These are phyloP conservation scores for Phialophora tarda DNA, from an alignment of 2,329 filamentous ascomycete species.

Conservation along the genomic window DNA sequence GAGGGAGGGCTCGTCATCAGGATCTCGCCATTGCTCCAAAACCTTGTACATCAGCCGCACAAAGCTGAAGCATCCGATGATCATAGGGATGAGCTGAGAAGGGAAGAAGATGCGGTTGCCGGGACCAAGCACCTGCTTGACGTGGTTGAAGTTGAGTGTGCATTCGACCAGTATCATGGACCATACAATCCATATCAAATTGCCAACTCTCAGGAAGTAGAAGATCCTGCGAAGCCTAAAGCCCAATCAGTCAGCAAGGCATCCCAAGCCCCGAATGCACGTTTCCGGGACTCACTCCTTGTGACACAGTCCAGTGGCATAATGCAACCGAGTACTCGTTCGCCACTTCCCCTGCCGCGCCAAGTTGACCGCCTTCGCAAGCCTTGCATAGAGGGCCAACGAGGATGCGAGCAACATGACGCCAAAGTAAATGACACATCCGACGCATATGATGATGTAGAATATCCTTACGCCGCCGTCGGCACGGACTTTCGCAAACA, in stretches of 20 bases:
- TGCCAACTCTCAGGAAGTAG: constrained; percentile 24
- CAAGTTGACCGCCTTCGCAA: constrained; percentile 13
- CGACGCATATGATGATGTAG: constrained; percentile 28
- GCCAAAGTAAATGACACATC: constrained; percentile 23
- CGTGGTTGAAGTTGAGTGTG: constrained; percentile 29
- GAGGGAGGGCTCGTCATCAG: constrained; percentile 29
- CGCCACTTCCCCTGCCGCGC: constrained; percentile 19
- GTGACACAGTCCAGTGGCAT: constrained; percentile 25
- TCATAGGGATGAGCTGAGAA: constrained; percentile 28
- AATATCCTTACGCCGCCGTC: constrained; percentile 26
- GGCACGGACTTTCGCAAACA: constrained; percentile 28
- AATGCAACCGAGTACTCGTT: constrained; percentile 30
- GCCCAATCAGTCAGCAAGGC: neutral
- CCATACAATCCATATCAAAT: constrained; percentile 26
- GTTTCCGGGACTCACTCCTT: constrained; percentile 20
- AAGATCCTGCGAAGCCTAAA: constrained; percentile 23
- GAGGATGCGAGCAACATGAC: constrained; percentile 20
- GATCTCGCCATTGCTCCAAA: constrained; percentile 27
- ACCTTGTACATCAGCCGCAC: constrained; percentile 25
- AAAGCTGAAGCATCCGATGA: constrained; percentile 32
- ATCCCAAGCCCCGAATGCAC: neutral
- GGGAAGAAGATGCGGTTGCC: constrained; percentile 27
- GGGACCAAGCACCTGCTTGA: constrained; percentile 27
- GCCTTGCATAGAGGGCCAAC: constrained; percentile 10
- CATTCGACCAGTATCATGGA: constrained; percentile 27